Conservation (phyloP, 2,329 filamentous ascomycete species). For the Pseudodiploospora longispora region DNA sequence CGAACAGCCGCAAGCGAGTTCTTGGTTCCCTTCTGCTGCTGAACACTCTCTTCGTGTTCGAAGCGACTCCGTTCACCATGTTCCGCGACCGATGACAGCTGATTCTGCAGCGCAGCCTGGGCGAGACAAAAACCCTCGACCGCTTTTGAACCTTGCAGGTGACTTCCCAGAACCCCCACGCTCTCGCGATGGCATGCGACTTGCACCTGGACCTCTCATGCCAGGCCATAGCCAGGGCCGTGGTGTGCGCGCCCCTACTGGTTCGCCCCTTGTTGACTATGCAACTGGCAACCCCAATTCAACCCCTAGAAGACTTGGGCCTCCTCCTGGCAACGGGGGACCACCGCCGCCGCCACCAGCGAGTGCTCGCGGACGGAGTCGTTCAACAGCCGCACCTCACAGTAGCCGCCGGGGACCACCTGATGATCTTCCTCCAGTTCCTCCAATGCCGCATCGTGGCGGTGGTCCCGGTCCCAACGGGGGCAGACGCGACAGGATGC, state of each 20-base stretch:
- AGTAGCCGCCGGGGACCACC: slow-evolving; percentile 2
- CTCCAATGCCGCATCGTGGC: slow-evolving; percentile 12
- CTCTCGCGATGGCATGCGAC: slow-evolving; percentile 36
- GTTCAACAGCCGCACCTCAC: slow-evolving; percentile 14
- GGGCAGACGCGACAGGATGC: slow-evolving; percentile 1
- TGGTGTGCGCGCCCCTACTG: slow-evolving; percentile 30
- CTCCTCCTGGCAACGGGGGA: slow-evolving; percentile 1
- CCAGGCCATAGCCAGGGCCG: slow-evolving; percentile 25
- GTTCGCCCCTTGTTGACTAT: slow-evolving; percentile 38
- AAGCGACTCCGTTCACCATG: slow-evolving; percentile 15
- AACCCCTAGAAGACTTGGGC: not conserved
- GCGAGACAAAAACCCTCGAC: slow-evolving; percentile 37
- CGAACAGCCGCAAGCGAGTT: slow-evolving; percentile 15
- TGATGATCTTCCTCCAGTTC: slow-evolving; percentile 16
- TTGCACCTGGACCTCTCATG: not conserved
- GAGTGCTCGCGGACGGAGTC: slow-evolving; percentile 16
- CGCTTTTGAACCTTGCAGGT: slow-evolving; percentile 57
- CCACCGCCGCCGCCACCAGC: slow-evolving; percentile 5
- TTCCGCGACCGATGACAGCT: slow-evolving; percentile 17
- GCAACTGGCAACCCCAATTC: slow-evolving; percentile 22
- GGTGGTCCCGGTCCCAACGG: not conserved
- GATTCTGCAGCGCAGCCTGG: slow-evolving; percentile 13
- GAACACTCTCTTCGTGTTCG: slow-evolving; percentile 30
- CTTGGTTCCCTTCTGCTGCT: slow-evolving; percentile 30
- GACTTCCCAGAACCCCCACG: slow-evolving; percentile 56